These are phyloP conservation scores for Phytophthora tentaculata DNA, from an alignment of 352 stramenopile genomes.

Conservation along the genomic window DNA sequence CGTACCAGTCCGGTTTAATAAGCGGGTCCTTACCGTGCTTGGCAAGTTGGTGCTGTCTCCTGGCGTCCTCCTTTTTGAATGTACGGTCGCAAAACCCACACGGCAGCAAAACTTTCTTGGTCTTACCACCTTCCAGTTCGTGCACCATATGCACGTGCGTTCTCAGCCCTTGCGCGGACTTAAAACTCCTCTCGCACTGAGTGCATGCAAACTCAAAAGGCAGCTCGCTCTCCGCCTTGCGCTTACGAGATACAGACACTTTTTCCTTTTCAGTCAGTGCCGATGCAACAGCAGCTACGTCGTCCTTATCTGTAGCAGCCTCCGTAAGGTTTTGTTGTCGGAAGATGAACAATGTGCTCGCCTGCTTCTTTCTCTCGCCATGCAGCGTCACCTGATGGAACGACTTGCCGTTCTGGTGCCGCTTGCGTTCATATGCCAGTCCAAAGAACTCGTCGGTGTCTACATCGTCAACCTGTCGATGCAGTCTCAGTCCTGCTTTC, in stretches of 20 bases:
- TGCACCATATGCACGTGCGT: conserved; percentile 90
- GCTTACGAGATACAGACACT: conserved; percentile 34
- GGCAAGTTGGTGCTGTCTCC: conserved; percentile 73
- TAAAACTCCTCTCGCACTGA: conserved; percentile 70
- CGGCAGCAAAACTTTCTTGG: conserved; percentile 35
- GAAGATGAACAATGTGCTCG: conserved; percentile 74
- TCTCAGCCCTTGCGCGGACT: conserved; percentile 70
- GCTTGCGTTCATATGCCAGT: conserved; percentile 79
- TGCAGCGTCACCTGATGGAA: conserved; percentile 83
- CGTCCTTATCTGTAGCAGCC: neutral
- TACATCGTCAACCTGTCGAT: conserved; percentile 55
- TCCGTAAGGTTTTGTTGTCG: conserved; percentile 6
- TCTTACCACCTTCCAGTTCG: conserved; percentile 48
- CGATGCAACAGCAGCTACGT: neutral
- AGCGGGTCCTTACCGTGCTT: conserved; percentile 83
- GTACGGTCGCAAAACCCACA: conserved; percentile 58
- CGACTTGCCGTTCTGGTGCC: conserved; percentile 88
- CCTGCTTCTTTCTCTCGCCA: conserved; percentile 71
- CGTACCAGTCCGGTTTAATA: conserved; percentile 86
- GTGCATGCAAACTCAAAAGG: conserved; percentile 46
- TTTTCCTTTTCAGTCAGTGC: neutral
- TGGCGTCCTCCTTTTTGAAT: conserved; percentile 82
- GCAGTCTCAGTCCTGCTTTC: conserved; percentile 51
- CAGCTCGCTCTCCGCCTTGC: conserved; percentile 44
- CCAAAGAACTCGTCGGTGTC: conserved; percentile 44